Base-by-base conservation (phyloP, 129 eudicot species). In the Lactuca sativa region DNA sequence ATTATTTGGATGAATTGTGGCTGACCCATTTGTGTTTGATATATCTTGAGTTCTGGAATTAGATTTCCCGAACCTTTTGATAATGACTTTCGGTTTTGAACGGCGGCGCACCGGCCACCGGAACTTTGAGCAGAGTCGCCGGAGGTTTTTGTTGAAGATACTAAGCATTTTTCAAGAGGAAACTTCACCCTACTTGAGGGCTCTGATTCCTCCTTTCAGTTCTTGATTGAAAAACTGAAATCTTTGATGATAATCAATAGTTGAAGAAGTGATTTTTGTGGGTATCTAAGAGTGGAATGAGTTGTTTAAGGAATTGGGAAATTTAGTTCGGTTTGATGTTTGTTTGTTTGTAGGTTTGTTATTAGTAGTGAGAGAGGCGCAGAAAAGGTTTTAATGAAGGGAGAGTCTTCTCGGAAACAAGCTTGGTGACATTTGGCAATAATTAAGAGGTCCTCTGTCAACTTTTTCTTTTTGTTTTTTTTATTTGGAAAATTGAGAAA, bases 21-120 rank as follows among this genome's bases (percentile, higher is more conserved):
- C 83, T 54, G 93, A 70, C 44, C 88, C 83, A 66, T 58, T 73
- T 25, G 84, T 14, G 70, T 69, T 74, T 38, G 70, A 13, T 18
- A 82, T 77, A 11, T 75, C 79, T 75, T 77, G 90, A 9, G 75
- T 30, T 75, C 77, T 77, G 7, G 96, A 82, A 75, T 63, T 85
- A 37, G 89, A 65, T 67, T 77, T 82, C 4, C 88, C 89, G 14
- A 89, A 59, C 48, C 82, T 86, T 63, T 82, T 86, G 38, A 92
- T 79, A 71, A 83, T 66, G 62, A 92, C 78, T 68, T 81, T 86
- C 6, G 85, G 81, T 25, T 71, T 83, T 32, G 92, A 65, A 56
- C 86, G 82, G 73, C 90, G 83, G 77, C 83, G 86, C 40, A 55
- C 72, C 37, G 82, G 85, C 89, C 89, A 85, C 52, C 85, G 78